Percentiles rank a stretch among this genome's conserved stretches.
Conservation (phyloP, 768 basidiomycete genomes). For the Suillus placidus region DNA sequence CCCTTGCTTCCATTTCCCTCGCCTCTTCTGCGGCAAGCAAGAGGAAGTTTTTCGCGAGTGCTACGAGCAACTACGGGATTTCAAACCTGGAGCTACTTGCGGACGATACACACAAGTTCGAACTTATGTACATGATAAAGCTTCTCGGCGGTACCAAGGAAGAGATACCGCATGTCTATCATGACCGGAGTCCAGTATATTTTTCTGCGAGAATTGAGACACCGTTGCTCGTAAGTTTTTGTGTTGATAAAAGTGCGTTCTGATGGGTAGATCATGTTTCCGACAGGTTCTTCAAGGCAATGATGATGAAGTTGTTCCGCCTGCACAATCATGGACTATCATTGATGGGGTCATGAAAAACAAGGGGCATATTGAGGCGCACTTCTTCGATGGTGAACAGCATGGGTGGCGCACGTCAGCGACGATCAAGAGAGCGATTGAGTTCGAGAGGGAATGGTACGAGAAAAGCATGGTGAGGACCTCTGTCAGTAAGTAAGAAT, state of each 20-base stretch:
- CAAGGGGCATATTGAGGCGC: slow-evolving; percentile 33
- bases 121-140: slow-evolving; percentile 58
- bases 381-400: slow-evolving; percentile 47
- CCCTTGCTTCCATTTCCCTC: slow-evolving; percentile 49
- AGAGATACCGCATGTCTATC: slow-evolving; percentile 59
- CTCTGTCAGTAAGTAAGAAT: not conserved
- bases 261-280: slow-evolving; percentile 14
- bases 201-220: slow-evolving; percentile 62
- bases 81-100: slow-evolving; percentile 61
- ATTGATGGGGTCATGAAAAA: not conserved
- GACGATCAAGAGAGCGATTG: slow-evolving; percentile 39
- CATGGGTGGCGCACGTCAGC: slow-evolving; percentile 43
- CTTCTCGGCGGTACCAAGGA: slow-evolving; percentile 61
- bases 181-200: slow-evolving; percentile 62
- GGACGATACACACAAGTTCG: slow-evolving; percentile 74
- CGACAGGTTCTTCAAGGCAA: slow-evolving; percentile 70
- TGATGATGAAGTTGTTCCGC: slow-evolving; percentile 65
- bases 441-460: slow-evolving; percentile 41
- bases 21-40: slow-evolving; percentile 59
- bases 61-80: slow-evolving; percentile 69
- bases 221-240: slow-evolving; percentile 60
- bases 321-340: slow-evolving; percentile 50
- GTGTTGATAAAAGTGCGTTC: slow-evolving; percentile 34
- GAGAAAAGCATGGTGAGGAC: slow-evolving; percentile 18
- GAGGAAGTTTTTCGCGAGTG: slow-evolving; percentile 60